phyloP scores from a whole-genome alignment of 1,139 yeast species.

The Candida pseudoviswanathii region DNA sequence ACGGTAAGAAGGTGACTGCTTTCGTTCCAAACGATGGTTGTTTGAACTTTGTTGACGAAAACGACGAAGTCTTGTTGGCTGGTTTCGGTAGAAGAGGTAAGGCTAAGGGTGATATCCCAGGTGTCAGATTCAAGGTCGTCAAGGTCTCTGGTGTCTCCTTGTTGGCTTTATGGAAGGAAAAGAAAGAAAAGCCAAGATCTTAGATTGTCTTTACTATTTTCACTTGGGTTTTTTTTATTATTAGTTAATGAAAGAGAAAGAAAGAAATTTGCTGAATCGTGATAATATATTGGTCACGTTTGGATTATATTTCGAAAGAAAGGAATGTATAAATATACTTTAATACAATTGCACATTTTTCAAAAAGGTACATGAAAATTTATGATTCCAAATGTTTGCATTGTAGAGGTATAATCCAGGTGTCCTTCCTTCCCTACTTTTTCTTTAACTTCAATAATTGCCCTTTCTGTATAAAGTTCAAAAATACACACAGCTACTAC shows the following conservation, averaged over 20 bases:
- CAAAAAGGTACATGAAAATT: neutral
- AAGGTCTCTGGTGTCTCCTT: slow-evolving; percentile 99
- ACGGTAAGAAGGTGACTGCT: slow-evolving; percentile 99
- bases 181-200: slow-evolving; percentile 99
- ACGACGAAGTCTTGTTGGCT: slow-evolving; percentile 98
- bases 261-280: no score
- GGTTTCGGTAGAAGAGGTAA: slow-evolving; percentile 99
- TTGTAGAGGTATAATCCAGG: no score
- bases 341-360: slow-evolving; percentile 8
- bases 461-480: neutral
- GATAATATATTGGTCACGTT: neutral
- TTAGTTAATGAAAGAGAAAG: slow-evolving; percentile 6
- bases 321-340: slow-evolving; percentile 17
- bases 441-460: no score
- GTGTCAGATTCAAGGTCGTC: slow-evolving; percentile 99
- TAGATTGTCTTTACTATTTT: slow-evolving; percentile 31
- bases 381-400: neutral
- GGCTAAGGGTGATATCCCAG: slow-evolving; percentile 99
- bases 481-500: neutral
- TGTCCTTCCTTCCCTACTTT: no score
- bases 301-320: slow-evolving; percentile 1
- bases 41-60: slow-evolving; percentile 98
- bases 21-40: slow-evolving; percentile 99
- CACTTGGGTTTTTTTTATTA: slow-evolving; percentile 4
- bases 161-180: slow-evolving; percentile 99